phyloP scores from a whole-genome alignment of 345 rosid genomes.

The Conringia planisiliqua region DNA sequence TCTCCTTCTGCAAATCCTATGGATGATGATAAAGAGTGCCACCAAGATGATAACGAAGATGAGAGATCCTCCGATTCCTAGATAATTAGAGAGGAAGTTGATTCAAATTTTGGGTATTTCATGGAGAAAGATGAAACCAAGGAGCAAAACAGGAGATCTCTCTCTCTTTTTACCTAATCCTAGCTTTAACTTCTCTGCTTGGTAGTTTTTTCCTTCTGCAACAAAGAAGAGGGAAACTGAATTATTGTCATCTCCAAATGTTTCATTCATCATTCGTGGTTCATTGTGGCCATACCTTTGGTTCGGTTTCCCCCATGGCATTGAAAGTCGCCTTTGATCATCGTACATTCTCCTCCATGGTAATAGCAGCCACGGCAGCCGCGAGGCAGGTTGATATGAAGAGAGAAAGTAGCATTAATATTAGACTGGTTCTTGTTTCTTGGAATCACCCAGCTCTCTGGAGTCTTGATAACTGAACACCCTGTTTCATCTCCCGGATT shows the following conservation, averaged over 20 bases:
- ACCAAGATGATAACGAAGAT: slow-evolving; percentile 19
- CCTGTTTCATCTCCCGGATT: neutral
- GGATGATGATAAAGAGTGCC: slow-evolving; percentile 5
- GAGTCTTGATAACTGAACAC: slow-evolving; percentile 34
- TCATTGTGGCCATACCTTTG: slow-evolving; percentile 18
- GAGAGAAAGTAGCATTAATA: slow-evolving; percentile 21
- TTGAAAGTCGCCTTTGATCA: neutral
- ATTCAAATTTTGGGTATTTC: neutral
- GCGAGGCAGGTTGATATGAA: neutral
- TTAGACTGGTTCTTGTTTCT: neutral
- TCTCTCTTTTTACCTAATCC: slow-evolving; percentile 21
- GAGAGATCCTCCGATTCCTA: slow-evolving; percentile 39
- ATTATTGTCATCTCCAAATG: neutral
- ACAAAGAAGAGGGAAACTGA: neutral
- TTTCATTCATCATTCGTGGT: neutral
- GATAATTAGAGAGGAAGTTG: slow-evolving; percentile 10
- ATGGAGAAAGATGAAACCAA: neutral
- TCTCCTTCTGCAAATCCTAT: slow-evolving; percentile 19
- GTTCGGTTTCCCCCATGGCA: slow-evolving; percentile 5
- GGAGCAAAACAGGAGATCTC: slow-evolving; percentile 7
- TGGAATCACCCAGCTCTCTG: neutral
- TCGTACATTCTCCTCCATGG: slow-evolving; percentile 19
- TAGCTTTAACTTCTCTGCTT: neutral
- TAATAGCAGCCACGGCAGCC: neutral
- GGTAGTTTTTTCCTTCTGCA: neutral